Base-by-base conservation (phyloP, 805 yeast species). In the Groenewaldozyma salmanticensis region DNA sequence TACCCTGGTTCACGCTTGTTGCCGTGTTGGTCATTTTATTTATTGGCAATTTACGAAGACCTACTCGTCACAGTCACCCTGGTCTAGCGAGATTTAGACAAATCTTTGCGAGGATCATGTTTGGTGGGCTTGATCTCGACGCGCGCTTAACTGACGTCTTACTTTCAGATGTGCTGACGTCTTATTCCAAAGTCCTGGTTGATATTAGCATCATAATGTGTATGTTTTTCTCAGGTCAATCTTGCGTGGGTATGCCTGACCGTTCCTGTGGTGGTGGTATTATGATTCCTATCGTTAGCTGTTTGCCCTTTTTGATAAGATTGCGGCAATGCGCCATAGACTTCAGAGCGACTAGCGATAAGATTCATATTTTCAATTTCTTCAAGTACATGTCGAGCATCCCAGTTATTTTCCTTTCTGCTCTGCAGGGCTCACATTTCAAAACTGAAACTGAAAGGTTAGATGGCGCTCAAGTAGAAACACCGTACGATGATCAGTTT, bases 251-350 rank as follows among this genome's bases (percentile, higher is more conserved):
- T 3, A 52, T 59, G 41, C 58, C 68, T 5, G 57, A 64, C 39
- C 54, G 71, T 35, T 38, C 46, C 1, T 55, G 63, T 42, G 67
- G 68, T 19, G 59, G 66, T 19, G 42, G 51, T 29, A 50, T 55
- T 21, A 46, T 66, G 31, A 67, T 64, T 6, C 64, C 70, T 3
- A 15, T 66, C 2, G 46, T 65, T 5, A 53, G 63, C 18, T 44
- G 57, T 19, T 59, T 78, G 5, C 98, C 98, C 0, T 72, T 77
- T 5, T 53, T 74, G n/a, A 75, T 90, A 21, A 71, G 98, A 53
- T 68, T 90, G 21, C 72, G 74, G 36, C 99, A 92, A 62, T 92
- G 97, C 59, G 57, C 79, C 52, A 62, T 63, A 39, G 98, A 92
- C 54, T 86, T 68, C 54, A 52, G 61, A 9, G 55, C 66, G 37